phyloP scores from a whole-genome alignment of 1,284 basidiomycete species.

The Apiotrichum gracile region DNA sequence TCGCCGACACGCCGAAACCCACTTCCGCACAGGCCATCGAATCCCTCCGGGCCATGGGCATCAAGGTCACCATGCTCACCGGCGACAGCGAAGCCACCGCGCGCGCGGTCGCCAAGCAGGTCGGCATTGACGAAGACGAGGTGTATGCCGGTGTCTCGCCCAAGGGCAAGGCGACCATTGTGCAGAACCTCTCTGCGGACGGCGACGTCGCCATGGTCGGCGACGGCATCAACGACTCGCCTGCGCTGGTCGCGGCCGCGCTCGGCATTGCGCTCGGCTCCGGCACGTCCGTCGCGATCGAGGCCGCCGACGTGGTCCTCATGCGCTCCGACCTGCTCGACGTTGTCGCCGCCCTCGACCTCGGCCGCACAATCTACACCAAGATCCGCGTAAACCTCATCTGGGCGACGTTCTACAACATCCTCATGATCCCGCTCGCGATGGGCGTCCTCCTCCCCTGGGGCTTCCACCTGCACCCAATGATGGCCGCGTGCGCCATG shows the following conservation, averaged over 20 bases:
- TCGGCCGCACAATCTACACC: conserved; percentile 80
- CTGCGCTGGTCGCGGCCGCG: conserved; percentile 87
- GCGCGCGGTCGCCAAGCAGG: conserved; percentile 73
- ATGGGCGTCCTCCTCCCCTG: conserved; percentile 95
- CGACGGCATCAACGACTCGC: conserved; percentile 98
- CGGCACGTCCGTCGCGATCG: conserved; percentile 93
- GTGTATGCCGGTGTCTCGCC: conserved; percentile 88
- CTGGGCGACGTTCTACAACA: conserved; percentile 91
- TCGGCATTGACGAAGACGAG: conserved; percentile 70
- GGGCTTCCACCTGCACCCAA: conserved; percentile 89
- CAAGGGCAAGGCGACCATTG: conserved; percentile 79
- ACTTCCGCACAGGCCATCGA: conserved; percentile 73
- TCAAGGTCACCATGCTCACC: conserved; percentile 85
- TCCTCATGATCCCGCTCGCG: conserved; percentile 92
- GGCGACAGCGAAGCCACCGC: conserved; percentile 81
- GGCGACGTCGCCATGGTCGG: conserved; percentile 91
- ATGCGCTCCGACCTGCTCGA: conserved; percentile 95
- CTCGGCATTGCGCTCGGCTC: conserved; percentile 94
- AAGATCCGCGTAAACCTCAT: conserved; percentile 79
- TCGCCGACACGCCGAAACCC: conserved; percentile 76
- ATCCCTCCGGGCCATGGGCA: conserved; percentile 76
- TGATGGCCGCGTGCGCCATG: conserved; percentile 98
- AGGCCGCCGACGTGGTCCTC: conserved; percentile 95
- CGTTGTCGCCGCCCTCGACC: conserved; percentile 89
- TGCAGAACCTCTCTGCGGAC: conserved; percentile 61